Evolutionary conservation across 2,329 filamentous ascomycete species (phyloP), one percentile per base, ranked within the genome.

Genomic region (Falciphora oryzae): DNA sequence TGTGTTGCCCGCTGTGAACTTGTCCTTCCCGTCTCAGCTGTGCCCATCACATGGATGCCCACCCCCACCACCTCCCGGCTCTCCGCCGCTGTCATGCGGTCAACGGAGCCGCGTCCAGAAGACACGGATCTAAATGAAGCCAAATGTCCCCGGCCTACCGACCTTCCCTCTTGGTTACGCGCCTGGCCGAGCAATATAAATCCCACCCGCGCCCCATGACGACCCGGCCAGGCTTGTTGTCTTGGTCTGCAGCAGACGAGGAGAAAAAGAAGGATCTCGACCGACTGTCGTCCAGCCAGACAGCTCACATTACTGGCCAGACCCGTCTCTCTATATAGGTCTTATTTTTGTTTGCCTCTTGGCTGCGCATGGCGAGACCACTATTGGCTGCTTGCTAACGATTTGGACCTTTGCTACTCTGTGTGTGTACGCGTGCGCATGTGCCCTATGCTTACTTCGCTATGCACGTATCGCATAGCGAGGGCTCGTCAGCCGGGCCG

Each of bases 81-180:
- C 38, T 44, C 13, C 32, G 32, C 53, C 22, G 27, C 4, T 58
- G 57, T 58, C 57, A 58, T 28, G 57, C 57, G 57, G 57, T 13
- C 57, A 53, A 58, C 57, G 57, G 25, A 16, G 2, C n/a, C 27
- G 25, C n/a, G 13, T 16, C 56, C 27, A 57, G 11, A 28, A 3
- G 27, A 29, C 31, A 6, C 14, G 58, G 29, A 60, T n/a, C 58
- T 18, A 60, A 60, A 60, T 60, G 58, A 60, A 60, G 57, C 27
- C 14, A 22, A 18, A 18, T 28, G 13, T 11, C 13, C 13, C 6
- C 18, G 13, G 27, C 3, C 4, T 6, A 28, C 27, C 18, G 57
- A 58, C 57, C 57, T 58, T 58, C 57, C 57, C 29, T 3, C 27
- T 58, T 58, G 57, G 57, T 57, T 27, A 28, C 57, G 16, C 10